A percentile compares a stretch with the other conserved stretches of the same genome.
Conservation (phyloP, 2,329 filamentous ascomycete species). For the Grosmannia huntii region DNA sequence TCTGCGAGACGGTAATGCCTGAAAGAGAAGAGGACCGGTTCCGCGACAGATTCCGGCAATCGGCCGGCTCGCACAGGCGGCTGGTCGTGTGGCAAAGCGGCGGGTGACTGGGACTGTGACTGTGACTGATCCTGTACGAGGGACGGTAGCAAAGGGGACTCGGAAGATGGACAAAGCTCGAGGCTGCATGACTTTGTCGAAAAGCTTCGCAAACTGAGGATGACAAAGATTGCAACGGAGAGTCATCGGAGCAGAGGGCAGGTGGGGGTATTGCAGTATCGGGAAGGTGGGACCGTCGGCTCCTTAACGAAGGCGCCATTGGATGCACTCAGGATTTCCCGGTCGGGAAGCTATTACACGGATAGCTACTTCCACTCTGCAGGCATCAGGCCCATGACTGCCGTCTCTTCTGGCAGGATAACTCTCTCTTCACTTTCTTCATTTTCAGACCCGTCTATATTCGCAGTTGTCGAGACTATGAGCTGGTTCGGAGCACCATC, state of each 20-base stretch:
- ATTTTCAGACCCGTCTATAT: neutral
- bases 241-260: neutral
- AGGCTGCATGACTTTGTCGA: neutral
- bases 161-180: neutral
- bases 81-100: neutral
- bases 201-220: neutral
- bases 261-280: neutral
- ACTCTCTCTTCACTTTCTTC: neutral
- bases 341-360: neutral
- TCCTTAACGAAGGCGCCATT: neutral
- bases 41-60: neutral
- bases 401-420: too few relatives aligned
- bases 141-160: neutral
- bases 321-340: neutral
- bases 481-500: neutral
- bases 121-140: neutral
- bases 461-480: neutral
- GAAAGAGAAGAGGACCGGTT: neutral
- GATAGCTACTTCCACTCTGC: neutral
- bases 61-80: neutral
- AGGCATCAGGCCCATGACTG: too few relatives aligned
- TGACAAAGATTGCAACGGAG: neutral
- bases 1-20: neutral
- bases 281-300: neutral
- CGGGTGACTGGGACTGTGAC: neutral